A percentile compares a stretch with the other conserved stretches of the same genome.
Evolutionary conservation across 192 early-diverging fungal species (phyloP).

Genomic region (Jimgerdemannia lactiflua): DNA sequence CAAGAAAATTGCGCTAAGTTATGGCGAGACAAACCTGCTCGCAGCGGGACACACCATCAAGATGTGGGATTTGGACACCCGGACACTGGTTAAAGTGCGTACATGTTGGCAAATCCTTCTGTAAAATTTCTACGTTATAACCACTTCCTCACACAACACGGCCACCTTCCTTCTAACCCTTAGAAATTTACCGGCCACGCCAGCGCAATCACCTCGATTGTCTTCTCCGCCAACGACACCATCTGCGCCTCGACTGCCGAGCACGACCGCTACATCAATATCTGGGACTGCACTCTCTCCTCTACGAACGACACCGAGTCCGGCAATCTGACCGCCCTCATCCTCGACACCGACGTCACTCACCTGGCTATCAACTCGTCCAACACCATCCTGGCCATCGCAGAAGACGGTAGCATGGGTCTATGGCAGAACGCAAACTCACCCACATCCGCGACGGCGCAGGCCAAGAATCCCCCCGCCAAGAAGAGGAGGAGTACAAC

Average conservation of each 20-base stretch:
- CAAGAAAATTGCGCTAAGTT: slow-evolving; percentile 42
- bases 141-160: neutral
- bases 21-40: slow-evolving; percentile 46
- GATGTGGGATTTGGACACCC: slow-evolving; percentile 46
- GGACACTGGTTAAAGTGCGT: slow-evolving; percentile 37
- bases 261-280: slow-evolving; percentile 52
- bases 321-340: slow-evolving; percentile 35
- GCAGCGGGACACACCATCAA: slow-evolving; percentile 55
- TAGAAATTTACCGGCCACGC: slow-evolving; percentile 54
- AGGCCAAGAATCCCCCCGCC: slow-evolving; percentile 9
- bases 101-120: neutral
- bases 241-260: slow-evolving; percentile 43
- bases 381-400: slow-evolving; percentile 44
- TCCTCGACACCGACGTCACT: slow-evolving; percentile 37
- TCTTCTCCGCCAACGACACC: slow-evolving; percentile 47
- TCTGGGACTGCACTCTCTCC: slow-evolving; percentile 45
- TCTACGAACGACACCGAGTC: slow-evolving; percentile 37
- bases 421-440: slow-evolving; percentile 46
- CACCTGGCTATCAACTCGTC: slow-evolving; percentile 37
- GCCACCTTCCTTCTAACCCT: too few species aligned
- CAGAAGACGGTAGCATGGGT: slow-evolving; percentile 50
- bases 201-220: slow-evolving; percentile 41
- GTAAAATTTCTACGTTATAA: neutral
- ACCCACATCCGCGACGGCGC: slow-evolving; percentile 20
- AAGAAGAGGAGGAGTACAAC: slow-evolving; percentile 48